Conservation (phyloP, 2,329 filamentous ascomycete species). For the Talaromyces sp. region DNA sequence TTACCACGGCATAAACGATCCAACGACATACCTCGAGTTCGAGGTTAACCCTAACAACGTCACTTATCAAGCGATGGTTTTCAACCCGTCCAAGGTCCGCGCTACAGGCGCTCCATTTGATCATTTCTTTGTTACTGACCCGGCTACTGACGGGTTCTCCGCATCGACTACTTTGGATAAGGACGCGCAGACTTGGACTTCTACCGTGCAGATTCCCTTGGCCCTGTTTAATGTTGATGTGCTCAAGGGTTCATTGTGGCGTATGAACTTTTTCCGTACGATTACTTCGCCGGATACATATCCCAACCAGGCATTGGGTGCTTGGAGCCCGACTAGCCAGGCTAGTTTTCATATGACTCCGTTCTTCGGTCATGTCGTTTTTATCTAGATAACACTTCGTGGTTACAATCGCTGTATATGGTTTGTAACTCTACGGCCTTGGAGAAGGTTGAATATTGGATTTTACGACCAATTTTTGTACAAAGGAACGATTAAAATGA, state of each 20-base stretch:
- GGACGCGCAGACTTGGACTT: conserved; percentile 12
- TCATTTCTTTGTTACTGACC: conserved; percentile 18
- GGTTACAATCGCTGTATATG: neutral
- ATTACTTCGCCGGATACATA: conserved; percentile 20
- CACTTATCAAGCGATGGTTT: conserved; percentile 19
- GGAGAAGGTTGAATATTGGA: too few species aligned
- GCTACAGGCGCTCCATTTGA: conserved; percentile 17
- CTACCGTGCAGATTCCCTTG: conserved; percentile 15
- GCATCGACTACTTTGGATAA: conserved; percentile 9
- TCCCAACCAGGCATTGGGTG: conserved; percentile 18
- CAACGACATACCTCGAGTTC: conserved; percentile 19
- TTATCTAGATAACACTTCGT: conserved; percentile 2
- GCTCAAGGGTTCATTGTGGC: conserved; percentile 14
- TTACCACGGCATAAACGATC: conserved; percentile 18
- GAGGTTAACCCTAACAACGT: conserved; percentile 18
- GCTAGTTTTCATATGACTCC: conserved; percentile 20
- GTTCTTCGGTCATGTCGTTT: conserved; percentile 17
- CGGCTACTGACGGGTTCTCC: conserved; percentile 12
- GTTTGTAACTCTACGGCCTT: neutral
- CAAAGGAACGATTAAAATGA: neutral
- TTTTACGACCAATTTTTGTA: neutral
- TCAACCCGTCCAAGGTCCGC: conserved; percentile 15
- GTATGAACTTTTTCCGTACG: conserved; percentile 21
- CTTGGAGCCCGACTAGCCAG: conserved; percentile 18
- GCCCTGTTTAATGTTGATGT: conserved; percentile 15